Conservation (phyloP, 2,329 filamentous ascomycete genomes). For the Grosmannia huntii region DNA sequence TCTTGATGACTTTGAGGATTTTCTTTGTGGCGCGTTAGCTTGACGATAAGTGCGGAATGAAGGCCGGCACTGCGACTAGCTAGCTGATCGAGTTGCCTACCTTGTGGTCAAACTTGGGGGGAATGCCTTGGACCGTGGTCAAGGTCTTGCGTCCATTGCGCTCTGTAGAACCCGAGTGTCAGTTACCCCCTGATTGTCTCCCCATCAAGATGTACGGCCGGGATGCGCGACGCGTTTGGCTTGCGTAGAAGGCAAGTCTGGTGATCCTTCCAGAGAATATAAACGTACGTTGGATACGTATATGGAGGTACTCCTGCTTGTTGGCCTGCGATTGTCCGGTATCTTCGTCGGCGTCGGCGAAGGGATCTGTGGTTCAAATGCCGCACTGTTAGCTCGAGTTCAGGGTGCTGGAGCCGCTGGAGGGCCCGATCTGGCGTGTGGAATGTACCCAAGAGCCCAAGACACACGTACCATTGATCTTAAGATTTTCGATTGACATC, state of each 20-base stretch:
- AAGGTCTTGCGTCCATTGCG: slow-evolving; percentile 99
- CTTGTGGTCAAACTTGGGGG: slow-evolving; percentile 97
- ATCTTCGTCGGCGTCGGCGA: slow-evolving; percentile 99
- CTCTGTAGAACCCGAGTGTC: slow-evolving; percentile 42
- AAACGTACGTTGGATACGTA: slow-evolving; percentile 85
- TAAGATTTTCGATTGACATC: slow-evolving; percentile 98
- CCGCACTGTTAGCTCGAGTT: background rate
- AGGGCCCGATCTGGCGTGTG: background rate
- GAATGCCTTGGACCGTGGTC: slow-evolving; percentile 97
- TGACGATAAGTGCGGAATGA: background rate
- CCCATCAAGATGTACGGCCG: background rate
- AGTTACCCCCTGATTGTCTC: background rate
- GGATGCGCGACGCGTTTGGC: background rate
- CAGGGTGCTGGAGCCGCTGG: background rate
- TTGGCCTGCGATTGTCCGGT: slow-evolving; percentile 74
- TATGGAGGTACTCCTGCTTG: slow-evolving; percentile 91
- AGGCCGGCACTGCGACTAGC: background rate
- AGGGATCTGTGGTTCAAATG: slow-evolving; percentile 65
- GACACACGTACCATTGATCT: slow-evolving; percentile 68
- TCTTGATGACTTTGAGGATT: slow-evolving; percentile 99
- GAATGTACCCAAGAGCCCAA: background rate
- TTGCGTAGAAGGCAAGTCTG: no score
- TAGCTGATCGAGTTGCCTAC: background rate
- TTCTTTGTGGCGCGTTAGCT: slow-evolving; percentile 35
- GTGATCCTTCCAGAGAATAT: background rate